phyloP scores from a whole-genome alignment of 768 basidiomycete genomes.

The Tulasnella calospora region DNA sequence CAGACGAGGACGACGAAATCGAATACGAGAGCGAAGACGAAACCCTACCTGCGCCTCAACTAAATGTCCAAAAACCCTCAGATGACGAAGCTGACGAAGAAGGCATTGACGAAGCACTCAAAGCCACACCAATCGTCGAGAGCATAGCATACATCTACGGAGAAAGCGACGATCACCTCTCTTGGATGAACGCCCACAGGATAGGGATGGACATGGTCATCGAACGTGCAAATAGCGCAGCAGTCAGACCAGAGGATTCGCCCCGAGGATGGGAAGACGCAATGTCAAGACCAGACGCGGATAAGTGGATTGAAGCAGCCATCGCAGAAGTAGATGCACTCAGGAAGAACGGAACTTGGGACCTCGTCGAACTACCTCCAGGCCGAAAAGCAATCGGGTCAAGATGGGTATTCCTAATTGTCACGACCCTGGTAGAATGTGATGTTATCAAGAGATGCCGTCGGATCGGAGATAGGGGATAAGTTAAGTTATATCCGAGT shows the following conservation, averaged over 20 bases:
- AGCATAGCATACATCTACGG: too few species aligned
- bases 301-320: not conserved
- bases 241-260: not conserved
- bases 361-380: conserved; percentile 32
- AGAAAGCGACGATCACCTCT: too few species aligned
- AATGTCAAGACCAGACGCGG: not conserved
- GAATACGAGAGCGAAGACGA: not conserved
- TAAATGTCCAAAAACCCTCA: too few species aligned
- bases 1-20: not conserved
- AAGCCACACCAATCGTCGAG: not conserved
- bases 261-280: not conserved
- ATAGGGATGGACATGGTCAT: not conserved
- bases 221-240: not conserved
- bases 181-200: not conserved
- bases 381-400: too few species aligned
- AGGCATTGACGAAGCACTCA: not conserved
- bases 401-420: too few species aligned
- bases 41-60: too few species aligned
- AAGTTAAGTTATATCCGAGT: too few species aligned
- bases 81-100: too few species aligned
- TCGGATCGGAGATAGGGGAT: too few species aligned
- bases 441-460: too few species aligned
- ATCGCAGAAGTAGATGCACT: not conserved
- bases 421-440: too few species aligned
- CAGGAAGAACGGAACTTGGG: conserved; percentile 29